These are phyloP conservation scores for Hippophae gyantsensis DNA, from an alignment of 306 rosid species.

Conservation along the genomic window DNA sequence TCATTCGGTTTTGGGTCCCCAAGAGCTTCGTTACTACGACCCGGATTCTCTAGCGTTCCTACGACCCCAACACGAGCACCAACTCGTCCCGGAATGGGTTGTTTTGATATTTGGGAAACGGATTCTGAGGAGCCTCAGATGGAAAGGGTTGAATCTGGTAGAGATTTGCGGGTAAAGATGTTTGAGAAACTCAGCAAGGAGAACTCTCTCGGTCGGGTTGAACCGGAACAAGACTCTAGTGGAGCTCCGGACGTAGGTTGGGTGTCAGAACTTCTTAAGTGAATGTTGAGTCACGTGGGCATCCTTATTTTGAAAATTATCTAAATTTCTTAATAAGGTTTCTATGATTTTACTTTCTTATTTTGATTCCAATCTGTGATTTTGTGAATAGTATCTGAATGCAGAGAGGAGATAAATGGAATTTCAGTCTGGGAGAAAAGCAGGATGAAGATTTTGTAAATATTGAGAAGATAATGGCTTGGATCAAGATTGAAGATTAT, in stretches of 20 bases:
- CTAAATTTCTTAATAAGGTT: constrained; percentile 20
- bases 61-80: constrained; percentile 59
- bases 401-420: neutral
- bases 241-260: constrained; percentile 67
- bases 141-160: constrained; percentile 94
- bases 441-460: constrained; percentile 4
- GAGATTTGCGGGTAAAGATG: constrained; percentile 66
- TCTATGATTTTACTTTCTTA: constrained; percentile 7
- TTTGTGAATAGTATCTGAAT: constrained; percentile 30
- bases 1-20: constrained; percentile 58
- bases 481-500: constrained; percentile 29
- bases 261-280: constrained; percentile 73
- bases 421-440: constrained; percentile 22
- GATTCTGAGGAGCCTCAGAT: constrained; percentile 54
- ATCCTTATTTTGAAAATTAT: neutral
- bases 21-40: constrained; percentile 53
- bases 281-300: neutral
- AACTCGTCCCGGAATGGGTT: constrained; percentile 28
- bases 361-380: neutral
- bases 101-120: constrained; percentile 41
- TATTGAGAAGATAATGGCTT: neutral
- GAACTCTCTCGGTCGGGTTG: constrained; percentile 45
- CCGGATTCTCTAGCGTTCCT: constrained; percentile 66
- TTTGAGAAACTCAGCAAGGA: constrained; percentile 74
- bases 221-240: constrained; percentile 10